Base-by-base conservation (phyloP, 1,284 basidiomycete species). In the Leccinum subfulvum region DNA sequence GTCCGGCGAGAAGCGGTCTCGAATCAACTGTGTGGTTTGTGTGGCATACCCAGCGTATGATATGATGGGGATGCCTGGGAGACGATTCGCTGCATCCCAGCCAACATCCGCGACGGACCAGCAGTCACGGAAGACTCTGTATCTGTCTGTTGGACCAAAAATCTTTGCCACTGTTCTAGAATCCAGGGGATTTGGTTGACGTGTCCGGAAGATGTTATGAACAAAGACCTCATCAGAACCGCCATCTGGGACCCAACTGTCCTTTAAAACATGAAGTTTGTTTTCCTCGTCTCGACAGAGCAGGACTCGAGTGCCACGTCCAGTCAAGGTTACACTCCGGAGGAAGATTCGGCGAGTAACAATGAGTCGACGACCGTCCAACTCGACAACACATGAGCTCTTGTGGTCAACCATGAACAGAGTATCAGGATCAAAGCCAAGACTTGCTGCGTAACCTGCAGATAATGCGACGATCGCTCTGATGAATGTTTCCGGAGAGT, bases 121-220 rank as follows among this genome's bases (percentile, higher is more conserved):
- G 18, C 44, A 47, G 9, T 92, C 21, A 21, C n/a, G 21, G 11
- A 49, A 49, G 21, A 49, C 21, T 4, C 11, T 21, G 11, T 10
- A 49, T 2, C 0, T 13, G 7, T 49, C 47, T 13, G 11, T 11
- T 49, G 4, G 3, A 7, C 18, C 18, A 23, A 49, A 49, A 0
- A 23, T 49, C 3, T 49, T 13, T 2, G 11, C 2, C 11, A 10
- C 8, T 13, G 2, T 21, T 49, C 21, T 11, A 23, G 21, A 7
- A 21, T 8, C 11, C 47, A 49, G 47, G 11, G 47, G 18, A 23
- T 49, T 2, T 13, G 21, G 21, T 13, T 21, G 10, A 1, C 6
- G 6, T 8, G 18, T 49, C 47, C 21, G 18, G 11, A 49, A 49
- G 21, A 7, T 13, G 3, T 49, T 2, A 13, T 49, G 18, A 6